These are phyloP conservation scores for Sugiyamaella marilandica DNA, from an alignment of 805 yeast genomes.

Conservation along the genomic window DNA sequence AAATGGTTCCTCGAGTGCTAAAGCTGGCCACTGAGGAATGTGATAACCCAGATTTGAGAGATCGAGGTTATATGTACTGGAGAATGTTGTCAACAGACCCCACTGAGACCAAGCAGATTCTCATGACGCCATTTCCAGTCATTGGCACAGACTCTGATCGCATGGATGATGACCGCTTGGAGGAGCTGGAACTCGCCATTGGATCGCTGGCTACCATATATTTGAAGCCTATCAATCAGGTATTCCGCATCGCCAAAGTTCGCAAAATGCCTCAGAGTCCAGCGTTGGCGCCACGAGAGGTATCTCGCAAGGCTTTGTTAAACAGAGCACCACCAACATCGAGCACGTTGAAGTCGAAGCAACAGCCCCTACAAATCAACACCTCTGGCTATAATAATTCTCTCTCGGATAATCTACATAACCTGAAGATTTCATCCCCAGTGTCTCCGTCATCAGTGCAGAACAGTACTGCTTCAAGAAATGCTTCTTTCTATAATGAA, in stretches of 20 bases:
- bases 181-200: conserved; percentile 75
- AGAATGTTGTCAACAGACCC: conserved; percentile 57
- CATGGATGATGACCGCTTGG: conserved; percentile 63
- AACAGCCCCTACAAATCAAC: neutral
- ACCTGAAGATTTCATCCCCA: neutral
- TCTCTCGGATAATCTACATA: neutral
- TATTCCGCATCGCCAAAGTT: conserved; percentile 61
- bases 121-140: conserved; percentile 56
- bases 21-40: conserved; percentile 67
- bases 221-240: conserved; percentile 75
- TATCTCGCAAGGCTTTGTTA: neutral
- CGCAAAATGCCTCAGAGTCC: conserved; percentile 48
- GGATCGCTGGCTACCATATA: conserved; percentile 83
- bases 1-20: conserved; percentile 52
- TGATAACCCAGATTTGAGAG: conserved; percentile 81
- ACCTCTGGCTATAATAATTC: neutral
- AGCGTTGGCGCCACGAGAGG: conserved; percentile 36
- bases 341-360: neutral
- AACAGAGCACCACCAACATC: neutral
- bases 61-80: conserved; percentile 84
- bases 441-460: conserved; percentile 1
- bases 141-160: conserved; percentile 64
- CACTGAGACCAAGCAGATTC: conserved; percentile 46
- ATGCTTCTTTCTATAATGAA: conserved; percentile 2
- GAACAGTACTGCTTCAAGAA: neutral